Conservation (phyloP, 768 basidiomycete species). For the Boletus pseudopeckii region DNA sequence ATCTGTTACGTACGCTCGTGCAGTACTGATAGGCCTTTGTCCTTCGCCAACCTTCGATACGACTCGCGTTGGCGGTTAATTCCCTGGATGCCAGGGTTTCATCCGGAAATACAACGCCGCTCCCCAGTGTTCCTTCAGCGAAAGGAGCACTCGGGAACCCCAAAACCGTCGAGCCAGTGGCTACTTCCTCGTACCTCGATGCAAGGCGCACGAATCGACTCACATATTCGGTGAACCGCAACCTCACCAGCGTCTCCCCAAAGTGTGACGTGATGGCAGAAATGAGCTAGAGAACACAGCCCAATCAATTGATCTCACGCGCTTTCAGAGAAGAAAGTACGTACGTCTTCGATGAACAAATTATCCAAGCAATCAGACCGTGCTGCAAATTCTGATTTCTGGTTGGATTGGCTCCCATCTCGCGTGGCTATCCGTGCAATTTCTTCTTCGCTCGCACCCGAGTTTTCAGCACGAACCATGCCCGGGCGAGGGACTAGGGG, state of each 20-base stretch:
- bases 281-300: constrained; percentile 48
- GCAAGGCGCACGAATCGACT: constrained; percentile 84
- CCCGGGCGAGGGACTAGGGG: constrained; percentile 55
- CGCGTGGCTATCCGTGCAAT: constrained; percentile 49
- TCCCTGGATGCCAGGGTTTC: constrained; percentile 66
- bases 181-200: constrained; percentile 87
- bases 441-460: constrained; percentile 66
- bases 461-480: constrained; percentile 62
- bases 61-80: constrained; percentile 67
- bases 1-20: constrained; percentile 49
- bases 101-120: constrained; percentile 77
- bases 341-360: constrained; percentile 90
- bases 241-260: constrained; percentile 84
- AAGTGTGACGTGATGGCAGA: constrained; percentile 88
- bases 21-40: constrained; percentile 78
- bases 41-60: constrained; percentile 92
- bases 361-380: constrained; percentile 71
- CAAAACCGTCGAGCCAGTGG: constrained; percentile 65
- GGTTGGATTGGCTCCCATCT: constrained; percentile 49
- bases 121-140: constrained; percentile 54
- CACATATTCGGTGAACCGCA: constrained; percentile 88
- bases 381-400: constrained; percentile 51
- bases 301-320: neutral
- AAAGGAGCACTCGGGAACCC: constrained; percentile 65
- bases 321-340: constrained; percentile 28